Evolutionary conservation across 148 eudicot genomes (phyloP).

Genomic region (Fagopyrum homotropicum): DNA sequence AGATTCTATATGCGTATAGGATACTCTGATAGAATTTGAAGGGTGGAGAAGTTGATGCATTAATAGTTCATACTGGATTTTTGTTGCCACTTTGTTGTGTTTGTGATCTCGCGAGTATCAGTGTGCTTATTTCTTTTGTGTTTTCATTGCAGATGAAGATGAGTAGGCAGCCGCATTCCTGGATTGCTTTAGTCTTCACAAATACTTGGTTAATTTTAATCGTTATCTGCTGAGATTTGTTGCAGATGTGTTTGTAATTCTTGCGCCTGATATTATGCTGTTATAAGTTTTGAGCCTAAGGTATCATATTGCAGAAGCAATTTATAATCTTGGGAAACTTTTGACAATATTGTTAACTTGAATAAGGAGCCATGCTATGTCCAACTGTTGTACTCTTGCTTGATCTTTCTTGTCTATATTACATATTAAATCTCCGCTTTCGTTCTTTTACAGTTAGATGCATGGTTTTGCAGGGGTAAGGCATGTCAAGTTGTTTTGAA

Average conservation of each 20-base stretch:
- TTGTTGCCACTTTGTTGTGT: not conserved
- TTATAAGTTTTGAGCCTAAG: not conserved
- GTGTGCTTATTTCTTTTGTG: not conserved
- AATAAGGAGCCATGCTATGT: not conserved
- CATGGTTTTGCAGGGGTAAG: not conserved
- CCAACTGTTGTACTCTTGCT: not conserved
- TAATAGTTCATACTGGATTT: not conserved
- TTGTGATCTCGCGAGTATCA: not conserved
- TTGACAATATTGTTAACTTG: not conserved
- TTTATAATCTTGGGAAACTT: not conserved
- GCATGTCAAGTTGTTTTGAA: not conserved
- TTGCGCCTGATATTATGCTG: not conserved
- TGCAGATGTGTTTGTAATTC: constrained; percentile 2
- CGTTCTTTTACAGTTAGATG: not conserved
- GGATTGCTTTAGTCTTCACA: constrained; percentile 1
- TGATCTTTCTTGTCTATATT: not conserved
- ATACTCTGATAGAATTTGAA: not conserved
- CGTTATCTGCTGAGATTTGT: constrained; percentile 4
- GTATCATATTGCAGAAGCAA: constrained; percentile 7
- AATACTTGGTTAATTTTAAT: not conserved
- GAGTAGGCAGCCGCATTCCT: not conserved
- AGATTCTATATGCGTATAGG: not conserved
- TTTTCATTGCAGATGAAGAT: constrained; percentile 16
- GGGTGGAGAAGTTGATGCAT: not conserved
- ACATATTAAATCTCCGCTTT: not conserved